Conservation (phyloP, 2,329 filamentous ascomycete genomes). For the Ascochyta fabae region DNA sequence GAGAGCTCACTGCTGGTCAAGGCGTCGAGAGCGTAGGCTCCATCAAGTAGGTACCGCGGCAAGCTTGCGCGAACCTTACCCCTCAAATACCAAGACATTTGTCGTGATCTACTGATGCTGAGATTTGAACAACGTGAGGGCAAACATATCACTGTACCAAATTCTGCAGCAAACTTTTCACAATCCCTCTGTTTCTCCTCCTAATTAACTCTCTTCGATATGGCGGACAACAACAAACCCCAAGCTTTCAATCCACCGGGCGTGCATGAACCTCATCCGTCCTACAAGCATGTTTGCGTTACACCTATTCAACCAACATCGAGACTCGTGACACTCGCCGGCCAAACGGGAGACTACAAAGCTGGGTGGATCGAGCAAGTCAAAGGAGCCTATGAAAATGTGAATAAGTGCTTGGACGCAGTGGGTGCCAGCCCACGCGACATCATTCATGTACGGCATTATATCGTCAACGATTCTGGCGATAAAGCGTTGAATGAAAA, state of each 20-base stretch:
- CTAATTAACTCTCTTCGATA: not conserved
- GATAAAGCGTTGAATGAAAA: slow-evolving; percentile 28
- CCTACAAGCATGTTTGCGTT: slow-evolving; percentile 40
- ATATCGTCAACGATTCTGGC: slow-evolving; percentile 46
- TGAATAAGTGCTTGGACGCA: slow-evolving; percentile 35
- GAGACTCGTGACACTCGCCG: slow-evolving; percentile 43
- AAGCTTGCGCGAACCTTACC: slow-evolving; percentile 3
- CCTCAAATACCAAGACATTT: slow-evolving; percentile 13
- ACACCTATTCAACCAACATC: slow-evolving; percentile 39
- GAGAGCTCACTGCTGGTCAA: slow-evolving; percentile 5
- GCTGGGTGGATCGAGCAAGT: slow-evolving; percentile 35
- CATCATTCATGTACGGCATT: slow-evolving; percentile 45
- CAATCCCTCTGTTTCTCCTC: too few species aligned
- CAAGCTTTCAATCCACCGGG: slow-evolving; percentile 38
- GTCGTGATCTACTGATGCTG: too few species aligned
- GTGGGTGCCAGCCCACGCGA: slow-evolving; percentile 44
- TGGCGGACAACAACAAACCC: slow-evolving; percentile 33
- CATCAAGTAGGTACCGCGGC: slow-evolving; percentile 1
- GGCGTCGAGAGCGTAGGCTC: not conserved
- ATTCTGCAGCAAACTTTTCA: not conserved
- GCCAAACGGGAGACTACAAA: slow-evolving; percentile 36
- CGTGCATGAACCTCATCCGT: slow-evolving; percentile 36
- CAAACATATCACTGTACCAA: too few species aligned
- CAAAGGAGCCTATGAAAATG: slow-evolving; percentile 36
- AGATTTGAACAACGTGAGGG: too few species aligned